Percentiles rank a stretch among this genome's conserved stretches.
Conservation (phyloP, 148 eudicot species). For the Pouteria glomerata region DNA sequence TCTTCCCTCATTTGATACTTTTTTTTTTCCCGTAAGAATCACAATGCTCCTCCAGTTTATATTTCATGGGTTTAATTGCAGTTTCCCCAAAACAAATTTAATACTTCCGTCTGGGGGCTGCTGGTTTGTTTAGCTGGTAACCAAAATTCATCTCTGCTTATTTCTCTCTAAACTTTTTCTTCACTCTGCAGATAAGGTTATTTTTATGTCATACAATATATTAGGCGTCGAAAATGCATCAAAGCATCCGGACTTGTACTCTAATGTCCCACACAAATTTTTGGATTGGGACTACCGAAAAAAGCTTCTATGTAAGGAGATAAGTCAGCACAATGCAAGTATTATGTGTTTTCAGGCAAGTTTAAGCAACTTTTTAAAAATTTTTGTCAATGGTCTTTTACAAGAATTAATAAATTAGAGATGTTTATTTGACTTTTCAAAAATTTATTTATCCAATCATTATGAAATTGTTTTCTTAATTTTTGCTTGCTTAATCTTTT, state of each 20-base stretch:
- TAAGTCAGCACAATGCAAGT: slow-evolving; percentile 49
- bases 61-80: neutral
- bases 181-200: slow-evolving; percentile 57
- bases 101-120: neutral
- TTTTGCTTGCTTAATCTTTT: slow-evolving; percentile 10
- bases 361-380: neutral
- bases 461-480: neutral
- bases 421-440: neutral
- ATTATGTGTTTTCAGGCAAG: slow-evolving; percentile 89
- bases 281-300: slow-evolving; percentile 69
- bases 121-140: neutral
- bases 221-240: slow-evolving; percentile 84
- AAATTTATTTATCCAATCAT: neutral
- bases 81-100: neutral
- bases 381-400: neutral
- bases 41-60: neutral
- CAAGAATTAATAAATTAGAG: neutral
- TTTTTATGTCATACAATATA: slow-evolving; percentile 74
- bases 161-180: slow-evolving; percentile 6
- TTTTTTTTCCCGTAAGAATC: neutral
- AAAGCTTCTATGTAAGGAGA: slow-evolving; percentile 50
- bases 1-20: neutral
- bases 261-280: slow-evolving; percentile 30
- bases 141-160: neutral
- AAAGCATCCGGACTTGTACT: slow-evolving; percentile 65